Evolutionary conservation across 345 rosid species (phyloP).

Genomic region (Gossypium turneri): DNA sequence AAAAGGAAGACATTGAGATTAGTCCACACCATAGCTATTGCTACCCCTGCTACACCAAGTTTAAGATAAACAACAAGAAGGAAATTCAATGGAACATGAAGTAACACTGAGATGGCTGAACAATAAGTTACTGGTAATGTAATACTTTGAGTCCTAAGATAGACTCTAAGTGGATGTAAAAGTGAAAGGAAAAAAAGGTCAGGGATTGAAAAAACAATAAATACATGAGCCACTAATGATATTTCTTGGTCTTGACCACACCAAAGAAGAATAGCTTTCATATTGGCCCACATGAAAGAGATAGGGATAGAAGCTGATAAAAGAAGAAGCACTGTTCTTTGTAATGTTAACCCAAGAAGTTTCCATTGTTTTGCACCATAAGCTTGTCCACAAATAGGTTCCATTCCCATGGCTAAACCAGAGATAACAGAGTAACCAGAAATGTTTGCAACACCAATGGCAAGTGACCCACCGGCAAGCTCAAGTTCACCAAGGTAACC

Average conservation of each 20-base stretch:
- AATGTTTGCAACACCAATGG: slow-evolving; percentile 94
- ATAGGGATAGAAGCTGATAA: slow-evolving; percentile 78
- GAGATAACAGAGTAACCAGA: slow-evolving; percentile 97
- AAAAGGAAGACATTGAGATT: slow-evolving; percentile 74
- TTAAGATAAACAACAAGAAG: slow-evolving; percentile 69
- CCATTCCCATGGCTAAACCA: slow-evolving; percentile 99
- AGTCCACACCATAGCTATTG: slow-evolving; percentile 83
- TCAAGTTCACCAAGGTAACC: slow-evolving; percentile 94
- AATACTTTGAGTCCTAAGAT: slow-evolving; percentile 78
- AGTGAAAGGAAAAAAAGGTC: slow-evolving; percentile 88
- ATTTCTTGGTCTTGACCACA: slow-evolving; percentile 82
- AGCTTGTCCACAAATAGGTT: slow-evolving; percentile 97
- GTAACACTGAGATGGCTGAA: slow-evolving; percentile 76
- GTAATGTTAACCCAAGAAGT: slow-evolving; percentile 86
- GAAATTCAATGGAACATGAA: slow-evolving; percentile 78
- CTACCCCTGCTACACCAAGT: slow-evolving; percentile 83
- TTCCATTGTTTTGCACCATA: slow-evolving; percentile 90
- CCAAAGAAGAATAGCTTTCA: slow-evolving; percentile 67
- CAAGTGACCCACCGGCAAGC: slow-evolving; percentile 93
- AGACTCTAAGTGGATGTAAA: slow-evolving; percentile 86
- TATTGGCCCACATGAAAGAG: slow-evolving; percentile 80
- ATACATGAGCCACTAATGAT: slow-evolving; percentile 68
- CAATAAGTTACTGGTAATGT: slow-evolving; percentile 87
- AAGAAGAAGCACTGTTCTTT: slow-evolving; percentile 88
- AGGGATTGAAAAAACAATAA: slow-evolving; percentile 74